Evolutionary conservation across 768 basidiomycete genomes (phyloP).

Genomic region (Rhizopogon sp.): DNA sequence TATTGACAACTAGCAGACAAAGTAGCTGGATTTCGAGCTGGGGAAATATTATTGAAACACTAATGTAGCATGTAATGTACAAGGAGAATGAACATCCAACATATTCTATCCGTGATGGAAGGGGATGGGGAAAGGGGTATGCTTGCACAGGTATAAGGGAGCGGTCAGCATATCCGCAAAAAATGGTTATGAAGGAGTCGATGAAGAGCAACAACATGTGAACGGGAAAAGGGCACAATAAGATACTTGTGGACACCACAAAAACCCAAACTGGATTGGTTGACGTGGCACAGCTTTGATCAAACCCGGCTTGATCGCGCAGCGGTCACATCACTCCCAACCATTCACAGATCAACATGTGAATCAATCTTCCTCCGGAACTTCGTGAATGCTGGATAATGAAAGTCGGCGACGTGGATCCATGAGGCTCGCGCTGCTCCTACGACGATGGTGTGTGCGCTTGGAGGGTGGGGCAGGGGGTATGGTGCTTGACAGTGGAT

Average conservation of each 20-base stretch:
- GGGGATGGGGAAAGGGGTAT: neutral
- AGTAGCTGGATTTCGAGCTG: no score
- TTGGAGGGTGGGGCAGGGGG: neutral
- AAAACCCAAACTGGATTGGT: neutral
- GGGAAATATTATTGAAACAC: neutral
- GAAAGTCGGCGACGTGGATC: slow-evolving; percentile 26
- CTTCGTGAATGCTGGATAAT: slow-evolving; percentile 26
- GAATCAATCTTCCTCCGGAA: slow-evolving; percentile 26
- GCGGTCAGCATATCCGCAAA: slow-evolving; percentile 1
- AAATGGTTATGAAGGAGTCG: neutral
- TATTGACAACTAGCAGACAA: no score
- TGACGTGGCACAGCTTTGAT: neutral
- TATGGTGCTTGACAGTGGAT: slow-evolving; percentile 7
- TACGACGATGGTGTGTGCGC: slow-evolving; percentile 22
- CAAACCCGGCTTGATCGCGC: neutral
- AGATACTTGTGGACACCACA: neutral
- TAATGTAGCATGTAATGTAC: neutral
- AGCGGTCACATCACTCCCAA: neutral
- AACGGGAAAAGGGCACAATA: neutral
- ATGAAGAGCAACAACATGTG: neutral
- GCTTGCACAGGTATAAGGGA: neutral
- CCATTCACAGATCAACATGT: neutral
- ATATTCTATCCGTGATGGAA: no score
- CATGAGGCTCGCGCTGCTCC: slow-evolving; percentile 26
- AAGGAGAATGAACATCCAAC: neutral